Base-by-base conservation (phyloP, 2,329 filamentous ascomycete genomes). In the Fusarium armeniacum region DNA sequence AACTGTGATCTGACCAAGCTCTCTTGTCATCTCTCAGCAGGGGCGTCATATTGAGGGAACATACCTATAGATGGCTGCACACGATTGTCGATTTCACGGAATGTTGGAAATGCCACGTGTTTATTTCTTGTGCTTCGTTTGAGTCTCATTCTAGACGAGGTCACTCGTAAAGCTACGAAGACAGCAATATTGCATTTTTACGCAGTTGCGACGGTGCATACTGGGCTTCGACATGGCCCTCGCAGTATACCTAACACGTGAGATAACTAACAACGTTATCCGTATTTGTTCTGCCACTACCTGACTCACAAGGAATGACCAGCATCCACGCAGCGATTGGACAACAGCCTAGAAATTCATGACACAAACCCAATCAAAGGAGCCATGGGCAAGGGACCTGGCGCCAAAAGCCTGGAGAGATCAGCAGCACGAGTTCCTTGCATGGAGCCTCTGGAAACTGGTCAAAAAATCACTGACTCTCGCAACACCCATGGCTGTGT, bases 251-350 rank as follows among this genome's bases (percentile, higher is more conserved):
- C 20, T 20, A 20, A 20, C 57, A 55, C 61, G 44, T 49, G 45
- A 46, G 43, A 53, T n/a, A 35, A 57, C 28, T 30, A 9, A 30
- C 28, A 30, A 38, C 26, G 20, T 18, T 35, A 44, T 40, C 32
- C 40, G 41, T 33, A 32, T 41, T 24, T 32, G 24, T 22, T 33
- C 26, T 38, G 64, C 36, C 22, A 58, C 43, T 59, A 61, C 44
- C 54, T 68, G 58, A 65, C 67, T 65, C 44, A 53, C n/a, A 46
- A 36, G 56, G 51, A 49, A 68, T 71, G 67, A 70, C 67, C 43
- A 68, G 58, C 58, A 71, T 33, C 41, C 43, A 45, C 26, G 30
- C 36, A 50, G 32, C 44, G 50, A 70, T 69, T 71, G 68, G 67
- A 58, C 33, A 49, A 69, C 20, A 16, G 52, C 32, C 45, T 58